A percentile compares a stretch with the other conserved stretches of the same genome.
Conservation (phyloP, 2,329 filamentous ascomycete genomes). For the Chaetothyriales sp. region DNA sequence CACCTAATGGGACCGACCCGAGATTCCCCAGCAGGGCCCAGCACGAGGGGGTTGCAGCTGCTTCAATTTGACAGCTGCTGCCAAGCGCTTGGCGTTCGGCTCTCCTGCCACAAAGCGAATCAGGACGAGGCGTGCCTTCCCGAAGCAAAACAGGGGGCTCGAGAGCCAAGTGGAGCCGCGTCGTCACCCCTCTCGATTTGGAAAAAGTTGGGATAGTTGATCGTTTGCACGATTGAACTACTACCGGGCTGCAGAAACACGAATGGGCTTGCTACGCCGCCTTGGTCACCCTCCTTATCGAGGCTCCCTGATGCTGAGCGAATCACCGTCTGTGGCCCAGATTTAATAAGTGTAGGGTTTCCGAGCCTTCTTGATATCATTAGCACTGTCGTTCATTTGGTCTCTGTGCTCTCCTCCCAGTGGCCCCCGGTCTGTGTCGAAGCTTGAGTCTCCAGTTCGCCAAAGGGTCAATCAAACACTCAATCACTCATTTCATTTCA, state of each 20-base stretch:
- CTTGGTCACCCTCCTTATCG: not conserved
- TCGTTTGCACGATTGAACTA: not conserved
- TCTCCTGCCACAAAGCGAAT: not conserved
- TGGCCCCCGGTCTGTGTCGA: not conserved
- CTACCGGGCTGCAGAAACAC: not conserved
- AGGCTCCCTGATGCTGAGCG: not conserved
- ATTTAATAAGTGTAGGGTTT: not conserved
- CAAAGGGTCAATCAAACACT: not conserved
- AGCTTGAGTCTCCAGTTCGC: not conserved
- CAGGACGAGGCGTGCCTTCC: not conserved
- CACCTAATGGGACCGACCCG: not conserved
- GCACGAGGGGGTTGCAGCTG: not conserved
- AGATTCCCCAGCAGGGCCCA: not conserved
- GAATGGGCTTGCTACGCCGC: not conserved
- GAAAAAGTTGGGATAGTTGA: not conserved
- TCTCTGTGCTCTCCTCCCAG: not conserved
- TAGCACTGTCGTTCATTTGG: not conserved
- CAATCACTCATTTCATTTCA: not conserved
- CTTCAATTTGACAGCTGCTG: not conserved
- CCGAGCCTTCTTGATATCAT: not conserved
- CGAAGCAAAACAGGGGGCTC: not conserved
- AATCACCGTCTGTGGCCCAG: not conserved
- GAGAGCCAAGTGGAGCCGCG: not conserved
- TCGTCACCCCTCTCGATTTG: not conserved
- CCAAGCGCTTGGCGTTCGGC: not conserved